phyloP scores from a whole-genome alignment of 306 rosid genomes.

The Ormosia emarginata region DNA sequence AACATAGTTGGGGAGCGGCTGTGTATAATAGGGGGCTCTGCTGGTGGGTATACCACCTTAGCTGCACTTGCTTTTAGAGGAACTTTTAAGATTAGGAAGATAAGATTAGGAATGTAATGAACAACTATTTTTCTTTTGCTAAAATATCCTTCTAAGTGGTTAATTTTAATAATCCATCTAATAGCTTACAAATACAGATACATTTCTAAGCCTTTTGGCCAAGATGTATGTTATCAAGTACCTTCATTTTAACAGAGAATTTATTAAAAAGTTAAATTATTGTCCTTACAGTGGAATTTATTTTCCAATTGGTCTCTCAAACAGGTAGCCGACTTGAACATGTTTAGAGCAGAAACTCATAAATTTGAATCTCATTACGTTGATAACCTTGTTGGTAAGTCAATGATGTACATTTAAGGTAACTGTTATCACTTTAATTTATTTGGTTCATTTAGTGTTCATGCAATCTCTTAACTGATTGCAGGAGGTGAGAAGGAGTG shows the following conservation, averaged over 20 bases:
- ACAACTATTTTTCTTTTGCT: neutral
- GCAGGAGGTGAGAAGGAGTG: slow-evolving; percentile 68
- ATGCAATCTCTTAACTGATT: slow-evolving; percentile 25
- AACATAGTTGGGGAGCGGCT: slow-evolving; percentile 73
- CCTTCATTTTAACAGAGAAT: neutral
- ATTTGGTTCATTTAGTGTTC: slow-evolving; percentile 1
- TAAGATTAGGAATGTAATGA: neutral
- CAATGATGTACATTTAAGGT: neutral
- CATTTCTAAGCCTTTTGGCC: neutral
- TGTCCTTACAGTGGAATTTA: slow-evolving; percentile 7
- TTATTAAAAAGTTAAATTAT: neutral
- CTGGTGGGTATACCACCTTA: slow-evolving; percentile 97
- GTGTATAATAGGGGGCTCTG: slow-evolving; percentile 91
- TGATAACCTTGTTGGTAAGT: slow-evolving; percentile 75
- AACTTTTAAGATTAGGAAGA: slow-evolving; percentile 65
- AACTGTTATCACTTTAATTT: neutral
- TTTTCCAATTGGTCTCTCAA: slow-evolving; percentile 20
- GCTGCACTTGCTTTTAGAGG: slow-evolving; percentile 84
- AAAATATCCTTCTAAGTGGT: neutral
- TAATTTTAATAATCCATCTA: neutral
- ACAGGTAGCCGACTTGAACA: slow-evolving; percentile 77
- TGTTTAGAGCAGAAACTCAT: slow-evolving; percentile 75
- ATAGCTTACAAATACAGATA: neutral
- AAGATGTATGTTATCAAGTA: neutral
- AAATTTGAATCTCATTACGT: slow-evolving; percentile 87